Evolutionary conservation across 1,284 basidiomycete genomes (phyloP).

Genomic region (Sporisorium sorghi): DNA sequence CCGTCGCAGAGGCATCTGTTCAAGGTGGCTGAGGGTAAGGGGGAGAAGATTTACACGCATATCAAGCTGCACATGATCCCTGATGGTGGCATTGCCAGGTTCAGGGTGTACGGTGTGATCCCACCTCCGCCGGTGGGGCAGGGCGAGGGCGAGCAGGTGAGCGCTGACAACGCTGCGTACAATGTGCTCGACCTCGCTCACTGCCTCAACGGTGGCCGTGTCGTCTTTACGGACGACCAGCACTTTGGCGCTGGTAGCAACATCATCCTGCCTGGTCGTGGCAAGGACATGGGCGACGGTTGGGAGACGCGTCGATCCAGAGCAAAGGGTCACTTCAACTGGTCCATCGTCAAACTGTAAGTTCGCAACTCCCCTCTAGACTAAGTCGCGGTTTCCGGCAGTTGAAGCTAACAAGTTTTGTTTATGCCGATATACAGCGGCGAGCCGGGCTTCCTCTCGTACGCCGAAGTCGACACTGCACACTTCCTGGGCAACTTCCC

Average conservation of each 20-base stretch:
- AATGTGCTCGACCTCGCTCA: slow-evolving; percentile 83
- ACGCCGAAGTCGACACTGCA: slow-evolving; percentile 89
- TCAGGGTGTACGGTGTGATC: slow-evolving; percentile 69
- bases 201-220: slow-evolving; percentile 87
- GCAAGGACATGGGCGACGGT: slow-evolving; percentile 92
- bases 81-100: slow-evolving; percentile 80
- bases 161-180: slow-evolving; percentile 66
- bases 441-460: slow-evolving; percentile 76
- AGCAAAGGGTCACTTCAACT: slow-evolving; percentile 83
- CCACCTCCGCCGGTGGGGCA: slow-evolving; percentile 58
- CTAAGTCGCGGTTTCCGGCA: too few relatives aligned
- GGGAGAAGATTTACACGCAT: slow-evolving; percentile 76
- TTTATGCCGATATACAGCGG: slow-evolving; percentile 17
- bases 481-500: slow-evolving; percentile 98
- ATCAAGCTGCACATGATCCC: slow-evolving; percentile 96
- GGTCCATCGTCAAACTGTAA: slow-evolving; percentile 88
- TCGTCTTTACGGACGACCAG: slow-evolving; percentile 81
- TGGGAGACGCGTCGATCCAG: slow-evolving; percentile 97
- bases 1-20: slow-evolving; percentile 89
- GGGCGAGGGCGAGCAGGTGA: slow-evolving; percentile 67
- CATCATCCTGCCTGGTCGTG: slow-evolving; percentile 88
- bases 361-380: too few relatives aligned
- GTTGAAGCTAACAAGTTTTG: slow-evolving; percentile 4
- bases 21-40: slow-evolving; percentile 71
- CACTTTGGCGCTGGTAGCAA: slow-evolving; percentile 94